A percentile compares a stretch with the other conserved stretches of the same genome.
Evolutionary conservation across 805 yeast genomes (phyloP).

Genomic region (Pichia thaimueangensis): DNA sequence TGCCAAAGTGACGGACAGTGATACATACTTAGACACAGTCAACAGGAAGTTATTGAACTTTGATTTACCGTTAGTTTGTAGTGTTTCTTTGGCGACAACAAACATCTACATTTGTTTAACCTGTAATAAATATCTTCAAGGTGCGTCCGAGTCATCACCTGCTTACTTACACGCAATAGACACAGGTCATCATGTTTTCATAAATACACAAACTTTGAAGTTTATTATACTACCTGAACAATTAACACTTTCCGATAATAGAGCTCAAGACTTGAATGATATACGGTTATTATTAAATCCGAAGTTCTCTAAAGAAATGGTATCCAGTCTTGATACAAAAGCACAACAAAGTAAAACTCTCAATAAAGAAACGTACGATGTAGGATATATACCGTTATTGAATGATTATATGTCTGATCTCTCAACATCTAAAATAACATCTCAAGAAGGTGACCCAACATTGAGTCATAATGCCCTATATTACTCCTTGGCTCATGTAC

Average conservation of each 20-base stretch:
- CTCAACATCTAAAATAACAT: not conserved
- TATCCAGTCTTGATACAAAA: constrained; percentile 27
- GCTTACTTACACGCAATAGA: constrained; percentile 64
- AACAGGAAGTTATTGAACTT: constrained; percentile 49
- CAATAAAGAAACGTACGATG: constrained; percentile 39
- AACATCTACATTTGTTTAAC: constrained; percentile 67
- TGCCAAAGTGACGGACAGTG: constrained; percentile 6
- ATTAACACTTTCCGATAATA: constrained; percentile 31
- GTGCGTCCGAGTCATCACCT: constrained; percentile 55
- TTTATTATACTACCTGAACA: constrained; percentile 62
- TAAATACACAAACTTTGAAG: constrained; percentile 45
- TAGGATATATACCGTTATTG: constrained; percentile 64
- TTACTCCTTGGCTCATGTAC: constrained; percentile 49
- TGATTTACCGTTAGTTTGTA: constrained; percentile 63
- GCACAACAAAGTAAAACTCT: constrained; percentile 34
- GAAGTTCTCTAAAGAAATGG: constrained; percentile 31
- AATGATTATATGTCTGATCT: constrained; percentile 40
- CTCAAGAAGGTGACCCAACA: not conserved
- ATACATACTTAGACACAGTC: constrained; percentile 36
- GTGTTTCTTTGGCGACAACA: constrained; percentile 50
- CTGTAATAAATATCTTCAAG: constrained; percentile 71
- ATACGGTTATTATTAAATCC: constrained; percentile 52
- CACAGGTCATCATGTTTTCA: constrained; percentile 55
- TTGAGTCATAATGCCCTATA: constrained; percentile 41
- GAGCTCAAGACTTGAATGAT: constrained; percentile 38